These are phyloP conservation scores for Naganishia liquefaciens DNA, from an alignment of 1,284 basidiomycete species.

Conservation along the genomic window DNA sequence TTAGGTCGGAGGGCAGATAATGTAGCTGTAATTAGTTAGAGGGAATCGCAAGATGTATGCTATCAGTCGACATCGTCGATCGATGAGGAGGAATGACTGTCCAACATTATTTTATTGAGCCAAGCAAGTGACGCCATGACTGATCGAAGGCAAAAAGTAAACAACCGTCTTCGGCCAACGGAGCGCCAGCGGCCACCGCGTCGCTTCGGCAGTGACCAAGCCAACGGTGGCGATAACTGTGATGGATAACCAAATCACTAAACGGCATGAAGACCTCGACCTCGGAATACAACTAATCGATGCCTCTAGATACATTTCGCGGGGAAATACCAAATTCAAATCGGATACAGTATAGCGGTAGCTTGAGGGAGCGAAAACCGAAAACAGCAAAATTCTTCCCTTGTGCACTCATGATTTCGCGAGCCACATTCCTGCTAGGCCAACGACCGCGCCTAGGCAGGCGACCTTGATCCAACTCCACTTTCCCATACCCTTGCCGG, in stretches of 20 bases:
- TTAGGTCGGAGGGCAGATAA: not conserved
- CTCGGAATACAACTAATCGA: not conserved
- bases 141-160: slow-evolving; percentile 12
- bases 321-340: not conserved
- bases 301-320: not conserved
- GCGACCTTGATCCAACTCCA: slow-evolving; percentile 21
- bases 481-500: slow-evolving; percentile 1
- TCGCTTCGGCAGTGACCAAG: too few species aligned
- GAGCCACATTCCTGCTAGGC: slow-evolving; percentile 7
- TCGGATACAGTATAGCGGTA: not conserved
- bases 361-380: not conserved
- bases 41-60: too few species aligned
- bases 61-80: not conserved
- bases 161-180: slow-evolving; percentile 5
- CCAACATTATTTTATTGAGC: slow-evolving; percentile 9
- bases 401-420: not conserved
- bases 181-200: not conserved
- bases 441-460: slow-evolving; percentile 14
- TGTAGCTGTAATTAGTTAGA: too few species aligned
- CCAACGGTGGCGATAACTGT: too few species aligned
- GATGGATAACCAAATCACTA: too few species aligned
- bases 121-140: slow-evolving; percentile 16
- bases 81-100: slow-evolving; percentile 2
- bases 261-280: not conserved
- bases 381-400: not conserved